These are phyloP conservation scores for Pigoraptor vietnamica DNA, from an alignment of 78 protist species.

Conservation along the genomic window DNA sequence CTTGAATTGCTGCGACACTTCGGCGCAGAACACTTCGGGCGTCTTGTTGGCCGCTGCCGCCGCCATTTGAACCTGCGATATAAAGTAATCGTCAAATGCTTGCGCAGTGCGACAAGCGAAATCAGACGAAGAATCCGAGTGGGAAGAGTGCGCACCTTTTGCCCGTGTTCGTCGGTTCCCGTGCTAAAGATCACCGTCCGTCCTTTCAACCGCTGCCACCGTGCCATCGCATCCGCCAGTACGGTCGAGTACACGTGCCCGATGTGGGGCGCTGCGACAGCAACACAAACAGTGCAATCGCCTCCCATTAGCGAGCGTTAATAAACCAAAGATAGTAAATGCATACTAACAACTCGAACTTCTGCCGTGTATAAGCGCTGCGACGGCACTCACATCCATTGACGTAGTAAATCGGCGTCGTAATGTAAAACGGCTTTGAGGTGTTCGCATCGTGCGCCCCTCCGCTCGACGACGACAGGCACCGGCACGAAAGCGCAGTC, in stretches of 20 bases:
- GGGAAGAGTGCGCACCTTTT: constrained; percentile 26
- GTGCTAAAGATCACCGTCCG: constrained; percentile 62
- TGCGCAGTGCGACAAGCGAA: too few relatives aligned
- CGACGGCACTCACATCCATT: constrained; percentile 46
- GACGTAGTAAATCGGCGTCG: constrained; percentile 96
- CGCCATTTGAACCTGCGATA: not conserved
- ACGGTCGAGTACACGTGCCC: constrained; percentile 89
- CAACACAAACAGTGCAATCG: not conserved
- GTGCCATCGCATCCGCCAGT: constrained; percentile 69
- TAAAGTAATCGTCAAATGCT: not conserved
- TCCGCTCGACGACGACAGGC: not conserved
- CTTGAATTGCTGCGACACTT: not conserved
- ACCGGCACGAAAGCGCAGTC: not conserved
- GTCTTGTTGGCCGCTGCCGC: not conserved
- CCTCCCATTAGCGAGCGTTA: too few relatives aligned
- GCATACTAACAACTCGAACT: too few relatives aligned
- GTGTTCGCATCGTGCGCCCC: not conserved
- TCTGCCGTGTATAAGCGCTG: not conserved
- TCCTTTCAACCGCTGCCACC: constrained; percentile 55
- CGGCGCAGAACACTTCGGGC: not conserved
- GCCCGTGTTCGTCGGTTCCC: constrained; percentile 95
- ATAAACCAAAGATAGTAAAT: not conserved
- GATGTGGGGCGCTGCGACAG: constrained; percentile 44
- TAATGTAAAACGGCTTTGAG: constrained; percentile 30
- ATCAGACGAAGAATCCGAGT: too few relatives aligned